Base-by-base conservation (phyloP, 2,329 filamentous ascomycete genomes). In the Samsoniella hepiali region DNA sequence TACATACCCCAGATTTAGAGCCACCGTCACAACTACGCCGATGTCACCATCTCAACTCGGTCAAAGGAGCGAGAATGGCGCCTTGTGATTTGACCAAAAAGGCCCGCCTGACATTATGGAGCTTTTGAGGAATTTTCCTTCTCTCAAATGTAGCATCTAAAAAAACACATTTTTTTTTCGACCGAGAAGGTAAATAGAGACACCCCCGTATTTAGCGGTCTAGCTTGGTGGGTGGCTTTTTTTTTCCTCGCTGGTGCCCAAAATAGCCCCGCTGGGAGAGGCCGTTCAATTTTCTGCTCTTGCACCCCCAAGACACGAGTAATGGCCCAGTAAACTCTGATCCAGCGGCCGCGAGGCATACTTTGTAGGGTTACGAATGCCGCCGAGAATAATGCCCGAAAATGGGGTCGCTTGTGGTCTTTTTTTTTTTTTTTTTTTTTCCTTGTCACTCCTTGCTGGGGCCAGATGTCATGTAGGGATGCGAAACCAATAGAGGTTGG, bases 361-460 rank as follows among this genome's bases (percentile, higher is more conserved):
- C 42, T 36, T 49, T 10, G 34, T 58, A 58, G 31, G 56, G 56
- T 51, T 47, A 53, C 47, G 58, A 60, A 60, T 51, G 58, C 36
- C 47, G 58, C 58, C 58, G 58, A 60, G 47, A 60, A 44, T 51
- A 53, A 60, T 54, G 49, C 58, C 49, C 58, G 29, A 54, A 32
- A 22, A 42, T 61, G 50, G 50, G 22, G 58, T 54, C 58, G 29
- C 22, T 32, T 31, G 7, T n/a, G 17, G 55, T n/a, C 17, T 47
- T 59, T 36, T 32, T 40, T 22, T 22, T 47, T 59, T 36, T 32
- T 40, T 22, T 22, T 22, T 22, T 22, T 22, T 22, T 22, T 22
- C 22, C 22, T 22, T 22, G 22, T 22, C n/a, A n/a, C 51, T 15
- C 38, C 10, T 50, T 29, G 22, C 10, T 10, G 47, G 47, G 47